Evolutionary conservation across 2,329 filamentous ascomycete species (phyloP).

Genomic region (Grosmannia huntii): DNA sequence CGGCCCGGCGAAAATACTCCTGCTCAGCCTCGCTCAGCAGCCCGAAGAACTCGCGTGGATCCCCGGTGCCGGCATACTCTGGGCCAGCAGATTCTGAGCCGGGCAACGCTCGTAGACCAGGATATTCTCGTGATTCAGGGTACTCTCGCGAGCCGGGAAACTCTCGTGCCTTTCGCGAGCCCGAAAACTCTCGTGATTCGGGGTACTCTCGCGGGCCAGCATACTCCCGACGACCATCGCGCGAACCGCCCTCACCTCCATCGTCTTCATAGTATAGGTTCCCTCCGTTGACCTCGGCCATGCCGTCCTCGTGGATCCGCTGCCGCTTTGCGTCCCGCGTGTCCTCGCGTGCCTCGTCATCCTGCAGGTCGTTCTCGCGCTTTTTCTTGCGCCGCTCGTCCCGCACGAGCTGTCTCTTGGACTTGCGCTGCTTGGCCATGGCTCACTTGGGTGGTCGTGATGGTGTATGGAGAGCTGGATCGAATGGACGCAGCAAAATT

Average conservation of each 20-base stretch:
- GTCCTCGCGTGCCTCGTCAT: slow-evolving; percentile 13
- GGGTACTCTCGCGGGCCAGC: too few species aligned
- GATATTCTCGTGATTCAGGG: too few species aligned
- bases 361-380: slow-evolving; percentile 16
- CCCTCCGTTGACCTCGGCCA: neutral
- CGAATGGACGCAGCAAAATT: neutral
- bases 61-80: neutral
- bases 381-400: slow-evolving; percentile 25
- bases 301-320: neutral
- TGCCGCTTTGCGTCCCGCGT: slow-evolving; percentile 8
- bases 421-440: slow-evolving; percentile 24
- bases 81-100: neutral
- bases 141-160: too few species aligned
- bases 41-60: slow-evolving; percentile 73
- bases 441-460: neutral
- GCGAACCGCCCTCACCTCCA: neutral
- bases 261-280: slow-evolving; percentile 14
- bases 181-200: too few species aligned
- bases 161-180: too few species aligned
- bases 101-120: too few species aligned
- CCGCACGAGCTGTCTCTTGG: slow-evolving; percentile 22
- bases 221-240: too few species aligned
- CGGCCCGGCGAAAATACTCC: slow-evolving; percentile 85
- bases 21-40: slow-evolving; percentile 88
- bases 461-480: neutral